Conservation (phyloP, 768 basidiomycete species). For the Cantharellus anzutake region DNA sequence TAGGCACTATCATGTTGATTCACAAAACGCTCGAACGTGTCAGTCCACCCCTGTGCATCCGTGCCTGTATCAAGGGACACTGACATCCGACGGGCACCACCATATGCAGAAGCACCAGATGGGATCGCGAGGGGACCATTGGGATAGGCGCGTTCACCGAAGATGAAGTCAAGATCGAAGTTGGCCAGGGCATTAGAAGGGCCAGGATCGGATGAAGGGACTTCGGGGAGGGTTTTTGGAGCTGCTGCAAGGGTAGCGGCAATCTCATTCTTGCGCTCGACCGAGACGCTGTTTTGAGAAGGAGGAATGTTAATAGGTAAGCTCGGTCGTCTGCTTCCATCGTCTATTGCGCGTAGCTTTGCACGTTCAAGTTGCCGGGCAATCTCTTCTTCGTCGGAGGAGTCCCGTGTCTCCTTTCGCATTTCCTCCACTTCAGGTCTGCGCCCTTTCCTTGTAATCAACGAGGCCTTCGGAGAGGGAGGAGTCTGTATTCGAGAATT, state of each 20-base stretch:
- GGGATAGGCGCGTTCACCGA: conserved; percentile 11
- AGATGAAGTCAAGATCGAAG: conserved; percentile 22
- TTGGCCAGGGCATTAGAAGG: conserved; percentile 11
- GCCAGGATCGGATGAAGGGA: conserved; percentile 1
- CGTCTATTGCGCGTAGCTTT: conserved; percentile 27
- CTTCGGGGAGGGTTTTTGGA: neutral
- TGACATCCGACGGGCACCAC: neutral
- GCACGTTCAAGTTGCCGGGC: conserved; percentile 17
- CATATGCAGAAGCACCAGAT: conserved; percentile 2
- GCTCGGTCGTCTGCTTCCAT: conserved; percentile 23
- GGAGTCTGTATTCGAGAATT: neutral
- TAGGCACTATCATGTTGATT: conserved; percentile 21
- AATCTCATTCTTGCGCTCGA: neutral
- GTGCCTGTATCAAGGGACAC: neutral
- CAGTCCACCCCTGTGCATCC: conserved; percentile 7
- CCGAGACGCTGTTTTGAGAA: neutral
- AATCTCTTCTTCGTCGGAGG: conserved; percentile 16
- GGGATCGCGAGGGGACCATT: neutral
- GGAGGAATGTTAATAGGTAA: conserved; percentile 19
- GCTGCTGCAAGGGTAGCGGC: neutral
- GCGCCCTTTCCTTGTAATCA: neutral
- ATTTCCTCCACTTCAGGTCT: neutral
- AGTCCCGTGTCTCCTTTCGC: neutral
- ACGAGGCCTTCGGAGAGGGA: neutral
- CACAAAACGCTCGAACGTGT: conserved; percentile 20